Evolutionary conservation across 805 yeast genomes (phyloP).

Genomic region (Saccharomycopsis synnaedendra): DNA sequence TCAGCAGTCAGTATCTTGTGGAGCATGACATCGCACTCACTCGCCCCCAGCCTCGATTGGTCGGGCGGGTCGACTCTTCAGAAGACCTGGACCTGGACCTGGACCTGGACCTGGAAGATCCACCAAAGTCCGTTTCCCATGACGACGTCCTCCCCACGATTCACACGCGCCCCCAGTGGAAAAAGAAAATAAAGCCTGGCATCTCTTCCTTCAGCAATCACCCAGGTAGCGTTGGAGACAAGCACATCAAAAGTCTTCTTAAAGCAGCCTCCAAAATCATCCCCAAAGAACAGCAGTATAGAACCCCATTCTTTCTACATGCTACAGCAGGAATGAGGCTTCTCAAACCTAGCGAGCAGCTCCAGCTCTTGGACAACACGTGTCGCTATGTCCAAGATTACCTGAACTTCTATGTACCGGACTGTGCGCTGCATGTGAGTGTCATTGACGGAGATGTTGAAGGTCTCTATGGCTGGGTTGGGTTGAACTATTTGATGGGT

Average conservation of each 20-base stretch:
- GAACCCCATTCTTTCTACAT: slow-evolving; percentile 61
- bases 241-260: slow-evolving; percentile 39
- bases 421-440: slow-evolving; percentile 47
- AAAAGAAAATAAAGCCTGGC: slow-evolving; percentile 44
- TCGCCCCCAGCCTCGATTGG: slow-evolving; percentile 6
- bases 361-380: slow-evolving; percentile 31
- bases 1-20: slow-evolving; percentile 9
- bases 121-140: slow-evolving; percentile 2
- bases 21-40: slow-evolving; percentile 12
- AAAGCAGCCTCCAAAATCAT: slow-evolving; percentile 36
- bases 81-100: slow-evolving; percentile 4
- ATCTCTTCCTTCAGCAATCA: slow-evolving; percentile 37
- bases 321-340: slow-evolving; percentile 63
- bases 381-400: slow-evolving; percentile 38
- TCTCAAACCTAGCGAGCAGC: slow-evolving; percentile 40
- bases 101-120: slow-evolving; percentile 15
- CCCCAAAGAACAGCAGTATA: slow-evolving; percentile 44
- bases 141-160: slow-evolving; percentile 24
- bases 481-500: slow-evolving; percentile 44
- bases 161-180: slow-evolving; percentile 32
- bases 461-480: slow-evolving; percentile 59
- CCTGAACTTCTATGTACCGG: slow-evolving; percentile 46
- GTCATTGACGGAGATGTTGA: slow-evolving; percentile 55
- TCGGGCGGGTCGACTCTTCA: slow-evolving; percentile 14
- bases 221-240: slow-evolving; percentile 40